Evolutionary conservation across 164 flowering plant genomes (phyloP), one percentile per base, ranked within the genome.

Genomic region (Magnolia officinalis): DNA sequence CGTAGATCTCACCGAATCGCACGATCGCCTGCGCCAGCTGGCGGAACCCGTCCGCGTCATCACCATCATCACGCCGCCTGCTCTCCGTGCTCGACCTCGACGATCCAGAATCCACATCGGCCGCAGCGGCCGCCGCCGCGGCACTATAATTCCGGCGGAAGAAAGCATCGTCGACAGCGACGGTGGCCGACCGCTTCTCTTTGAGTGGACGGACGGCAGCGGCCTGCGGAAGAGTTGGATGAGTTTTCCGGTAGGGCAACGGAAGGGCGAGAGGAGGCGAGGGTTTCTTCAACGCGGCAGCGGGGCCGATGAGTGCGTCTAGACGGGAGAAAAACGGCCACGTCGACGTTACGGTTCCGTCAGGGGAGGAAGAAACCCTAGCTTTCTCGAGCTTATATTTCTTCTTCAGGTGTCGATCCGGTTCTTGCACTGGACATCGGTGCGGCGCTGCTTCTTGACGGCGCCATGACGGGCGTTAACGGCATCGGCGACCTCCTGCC

Each of bases 361-460:
- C 78, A 37, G 82, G 75, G 24, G 81, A 70, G 75, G 82, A 76
- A 24, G 81, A 70, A 75, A 85, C 78, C 79, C 85, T 85, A 50
- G 91, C 82, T 77, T 89, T 95, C 88, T 95, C 98, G 73, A 85
- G 37, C 90, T 93, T 93, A 72, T 90, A 95, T 87, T 93, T 93
- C 86, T 95, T 95, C 91, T 95, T 95, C 45, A 92, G 76, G 98
- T 95, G 76, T 95, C 98, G 85, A 95, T 89, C 73, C 98, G 91
- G 79, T 95, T 95, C 89, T 93, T 95, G 73, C 98, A 95, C 85
- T 95, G 98, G 20, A 91, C 89, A 66, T 93, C 97, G 75, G 98
- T 90, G 58, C 97, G 90, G 37, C 88, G 85, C 16, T 84, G 77
- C 83, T 90, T 90, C 84, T 86, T 90, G 23, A 77, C 78, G 71